Conservation (phyloP, 75 land plant species). For the Picea glauca region DNA sequence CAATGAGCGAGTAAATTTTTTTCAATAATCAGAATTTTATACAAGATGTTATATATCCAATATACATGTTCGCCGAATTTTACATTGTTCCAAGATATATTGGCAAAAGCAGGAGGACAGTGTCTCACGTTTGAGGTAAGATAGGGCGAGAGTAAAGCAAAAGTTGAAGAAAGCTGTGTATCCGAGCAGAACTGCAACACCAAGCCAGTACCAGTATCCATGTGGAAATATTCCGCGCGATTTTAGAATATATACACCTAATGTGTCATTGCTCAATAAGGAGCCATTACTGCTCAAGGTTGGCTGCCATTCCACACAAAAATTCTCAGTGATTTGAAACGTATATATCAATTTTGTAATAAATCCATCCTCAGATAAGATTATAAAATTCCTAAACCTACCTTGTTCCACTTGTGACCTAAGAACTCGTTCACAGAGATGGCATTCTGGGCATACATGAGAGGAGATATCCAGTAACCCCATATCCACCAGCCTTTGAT, state of each 20-base stretch:
- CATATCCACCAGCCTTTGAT: slow-evolving; percentile 85
- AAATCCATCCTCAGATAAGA: too few species aligned
- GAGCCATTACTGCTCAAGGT: background rate
- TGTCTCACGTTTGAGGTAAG: slow-evolving; percentile 20
- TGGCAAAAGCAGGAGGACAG: too few species aligned
- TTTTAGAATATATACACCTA: slow-evolving; percentile 17
- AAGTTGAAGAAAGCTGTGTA: slow-evolving; percentile 23
- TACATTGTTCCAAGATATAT: too few species aligned
- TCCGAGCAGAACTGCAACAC: slow-evolving; percentile 17
- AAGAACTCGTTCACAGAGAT: slow-evolving; percentile 73
- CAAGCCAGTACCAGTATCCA: slow-evolving; percentile 27
- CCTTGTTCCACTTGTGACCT: slow-evolving; percentile 74
- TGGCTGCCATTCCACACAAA: background rate
- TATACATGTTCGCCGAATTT: too few species aligned
- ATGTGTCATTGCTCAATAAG: slow-evolving; percentile 13
- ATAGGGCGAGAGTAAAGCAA: slow-evolving; percentile 13
- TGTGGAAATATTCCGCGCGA: slow-evolving; percentile 22
- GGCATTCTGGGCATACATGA: slow-evolving; percentile 83
- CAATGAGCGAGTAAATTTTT: too few species aligned
- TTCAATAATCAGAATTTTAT: too few species aligned
- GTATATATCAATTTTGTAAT: too few species aligned
- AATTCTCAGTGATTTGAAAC: too few species aligned
- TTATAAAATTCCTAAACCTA: background rate
- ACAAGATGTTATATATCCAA: too few species aligned
- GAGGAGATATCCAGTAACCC: slow-evolving; percentile 85